Conservation (phyloP, 179 eudicot species). For the Camellia oleifera region DNA sequence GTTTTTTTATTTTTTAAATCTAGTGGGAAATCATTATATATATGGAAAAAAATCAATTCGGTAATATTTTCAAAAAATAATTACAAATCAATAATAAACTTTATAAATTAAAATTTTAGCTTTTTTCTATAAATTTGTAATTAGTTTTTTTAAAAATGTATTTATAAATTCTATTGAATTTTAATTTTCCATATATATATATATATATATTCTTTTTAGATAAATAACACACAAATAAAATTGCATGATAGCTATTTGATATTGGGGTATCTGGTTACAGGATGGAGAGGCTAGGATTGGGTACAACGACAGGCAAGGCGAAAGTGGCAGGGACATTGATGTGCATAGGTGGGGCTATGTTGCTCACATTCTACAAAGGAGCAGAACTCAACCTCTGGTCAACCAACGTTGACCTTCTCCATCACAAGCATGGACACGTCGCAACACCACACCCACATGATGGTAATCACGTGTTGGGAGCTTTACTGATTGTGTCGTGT, state of each 20-base stretch:
- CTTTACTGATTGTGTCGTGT: slow-evolving; percentile 19
- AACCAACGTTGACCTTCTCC: slow-evolving; percentile 26
- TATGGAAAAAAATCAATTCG: too few species aligned
- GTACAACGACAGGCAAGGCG: slow-evolving; percentile 46
- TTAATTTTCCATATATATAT: too few species aligned
- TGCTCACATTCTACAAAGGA: slow-evolving; percentile 34
- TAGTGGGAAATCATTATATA: too few species aligned
- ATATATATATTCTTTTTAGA: too few species aligned
- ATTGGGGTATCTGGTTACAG: slow-evolving; percentile 21
- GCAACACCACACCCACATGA: slow-evolving; percentile 7
- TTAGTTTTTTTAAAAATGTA: too few species aligned
- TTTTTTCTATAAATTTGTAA: too few species aligned
- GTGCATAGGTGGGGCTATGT: slow-evolving; percentile 65
- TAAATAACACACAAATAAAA: too few species aligned
- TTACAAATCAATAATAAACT: too few species aligned
- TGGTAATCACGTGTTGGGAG: slow-evolving; percentile 28
- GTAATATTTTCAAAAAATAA: too few species aligned
- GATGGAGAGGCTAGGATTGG: slow-evolving; percentile 43
- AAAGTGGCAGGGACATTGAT: slow-evolving; percentile 53
- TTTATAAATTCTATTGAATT: too few species aligned
- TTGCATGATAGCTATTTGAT: not conserved
- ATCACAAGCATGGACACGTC: slow-evolving; percentile 5
- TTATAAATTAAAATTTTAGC: too few species aligned
- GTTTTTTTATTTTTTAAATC: too few species aligned
- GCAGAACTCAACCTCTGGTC: slow-evolving; percentile 28